Evolutionary conservation across 176 grass and related monocot genomes (phyloP), one percentile per base, ranked within the genome.

Genomic region (Metroxylon sagu): DNA sequence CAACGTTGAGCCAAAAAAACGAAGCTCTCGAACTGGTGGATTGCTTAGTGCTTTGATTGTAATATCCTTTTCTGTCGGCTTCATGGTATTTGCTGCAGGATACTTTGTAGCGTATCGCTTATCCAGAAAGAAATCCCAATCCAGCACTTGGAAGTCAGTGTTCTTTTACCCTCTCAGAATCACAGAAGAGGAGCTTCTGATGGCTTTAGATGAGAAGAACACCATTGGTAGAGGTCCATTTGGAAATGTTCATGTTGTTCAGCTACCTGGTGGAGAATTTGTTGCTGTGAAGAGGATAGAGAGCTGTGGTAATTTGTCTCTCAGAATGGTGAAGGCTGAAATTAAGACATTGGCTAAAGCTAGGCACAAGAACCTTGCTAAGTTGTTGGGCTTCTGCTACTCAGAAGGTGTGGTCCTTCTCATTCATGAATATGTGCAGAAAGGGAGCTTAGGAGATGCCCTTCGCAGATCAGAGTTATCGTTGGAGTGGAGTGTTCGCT

Each of bases 321-420:
- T 88, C 65, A 64, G 84, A 67, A 66, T 49, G 14, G 64, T 73
- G 30, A 88, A 94, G 66, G 62, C 72, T 6, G 84, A 85, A 64
- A 94, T 82, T 58, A 85, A 88, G n/a, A 18, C 19, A 5, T 18
- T 94, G 62, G 84, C 77, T 0, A 94, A 66, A 51, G 70, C 86
- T 62, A 75, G 84, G 77, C 84, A 94, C 71, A 88, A 61, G 62
- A 88, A 88, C 14, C 23, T 94, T 14, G 59, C 70, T 10, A 94
- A 76, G 60, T 58, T 94, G 16, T 63, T 81, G 27, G 84, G 89
- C 2, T 94, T 93, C 74, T 88, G 66, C 54, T 87, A 85, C 43
- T 64, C 67, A 0, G 54, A 78, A 4, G 70, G 56, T 2, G 75
- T 68, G 29, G 72, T 87, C 55, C 57, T 82, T 51, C 14, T 94